Evolutionary conservation across 768 basidiomycete species (phyloP), one percentile per base, ranked within the genome.

Genomic region (Collybiopsis confluens): DNA sequence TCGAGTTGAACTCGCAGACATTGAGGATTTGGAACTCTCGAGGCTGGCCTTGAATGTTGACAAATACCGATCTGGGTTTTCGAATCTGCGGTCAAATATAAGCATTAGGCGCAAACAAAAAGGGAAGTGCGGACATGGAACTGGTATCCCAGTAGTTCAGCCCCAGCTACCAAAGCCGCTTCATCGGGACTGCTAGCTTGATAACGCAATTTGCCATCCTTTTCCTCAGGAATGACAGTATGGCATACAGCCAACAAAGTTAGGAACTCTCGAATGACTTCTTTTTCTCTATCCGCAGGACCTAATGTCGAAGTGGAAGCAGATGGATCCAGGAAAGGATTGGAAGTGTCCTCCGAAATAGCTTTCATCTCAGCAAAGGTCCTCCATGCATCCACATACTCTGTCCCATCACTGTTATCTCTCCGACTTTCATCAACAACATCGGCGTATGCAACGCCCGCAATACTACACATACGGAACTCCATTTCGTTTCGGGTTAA

Each of bases 161-260:
- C 97, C 4, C 97, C 97, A 0, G 88, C 82, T 1, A 99, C 97
- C 38, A 99, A 73, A 2, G 97, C 97, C 0, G 94, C 97, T 68
- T 99, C 96, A 63, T 98, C 97, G 0, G 97, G 97, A 73, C 93
- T 96, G 58, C 92, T 95, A 1, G 97, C 97, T 67, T 99, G 97
- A 63, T 87, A 99, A 9, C 86, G 75, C 58, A 90, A 88, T 76
- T 94, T 96, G n/a, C 82, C 94, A 55, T 91, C 83, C 61, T 80
- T 84, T 51, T 86, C 70, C 70, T 98, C 97, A 2, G 97, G 97
- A 62, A 98, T 98, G 60, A 99, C 97, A 0, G 97, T 98, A 65
- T 99, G 97, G 60, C 97, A 99, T 30, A 98, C 94, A 1, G 96
- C 88, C 46, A 98, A 76, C 20, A 98, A 75, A 0, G 87, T 83